Evolutionary conservation across 2,329 filamentous ascomycete genomes (phyloP).

Genomic region (Alternaria conjuncta): DNA sequence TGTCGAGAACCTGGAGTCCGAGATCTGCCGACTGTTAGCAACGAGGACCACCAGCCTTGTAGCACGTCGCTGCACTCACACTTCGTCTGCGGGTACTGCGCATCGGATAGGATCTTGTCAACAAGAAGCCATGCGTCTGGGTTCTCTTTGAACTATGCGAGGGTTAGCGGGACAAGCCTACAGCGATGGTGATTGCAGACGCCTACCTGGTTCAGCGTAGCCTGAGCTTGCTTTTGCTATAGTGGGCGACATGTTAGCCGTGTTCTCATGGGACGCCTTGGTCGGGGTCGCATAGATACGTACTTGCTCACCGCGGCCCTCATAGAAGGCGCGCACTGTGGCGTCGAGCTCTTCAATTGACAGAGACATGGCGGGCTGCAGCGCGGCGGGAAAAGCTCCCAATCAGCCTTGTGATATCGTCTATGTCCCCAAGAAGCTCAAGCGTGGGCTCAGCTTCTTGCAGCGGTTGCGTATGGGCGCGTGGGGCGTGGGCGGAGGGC

Average conservation of each 20-base stretch:
- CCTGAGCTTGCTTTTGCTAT: slow-evolving; percentile 95
- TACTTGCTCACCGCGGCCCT: slow-evolving; percentile 93
- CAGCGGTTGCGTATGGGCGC: slow-evolving; percentile 12
- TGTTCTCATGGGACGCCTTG: slow-evolving; percentile 30
- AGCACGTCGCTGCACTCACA: slow-evolving; percentile 63
- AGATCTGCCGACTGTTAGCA: slow-evolving; percentile 68
- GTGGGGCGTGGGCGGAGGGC: slow-evolving; percentile 17
- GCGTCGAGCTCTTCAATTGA: slow-evolving; percentile 94
- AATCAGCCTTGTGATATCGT: slow-evolving; percentile 30
- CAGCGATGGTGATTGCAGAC: slow-evolving; percentile 14
- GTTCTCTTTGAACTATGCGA: slow-evolving; percentile 91
- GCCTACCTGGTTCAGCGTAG: slow-evolving; percentile 87
- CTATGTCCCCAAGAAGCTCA: slow-evolving; percentile 30
- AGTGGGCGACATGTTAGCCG: slow-evolving; percentile 46
- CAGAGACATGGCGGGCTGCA: slow-evolving; percentile 62
- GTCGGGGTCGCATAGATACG: slow-evolving; percentile 42
- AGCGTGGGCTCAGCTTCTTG: slow-evolving; percentile 12
- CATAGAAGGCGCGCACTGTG: slow-evolving; percentile 96
- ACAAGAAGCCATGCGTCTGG: slow-evolving; percentile 97
- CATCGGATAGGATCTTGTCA: slow-evolving; percentile 93
- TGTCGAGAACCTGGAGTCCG: slow-evolving; percentile 94
- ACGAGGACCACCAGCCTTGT: slow-evolving; percentile 17
- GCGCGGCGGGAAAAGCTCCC: slow-evolving; percentile 44
- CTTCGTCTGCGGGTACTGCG: slow-evolving; percentile 94
- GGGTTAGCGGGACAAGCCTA: slow-evolving; percentile 21